Conservation (phyloP, 2,329 filamentous ascomycete species). For the Westerdykella ornata region DNA sequence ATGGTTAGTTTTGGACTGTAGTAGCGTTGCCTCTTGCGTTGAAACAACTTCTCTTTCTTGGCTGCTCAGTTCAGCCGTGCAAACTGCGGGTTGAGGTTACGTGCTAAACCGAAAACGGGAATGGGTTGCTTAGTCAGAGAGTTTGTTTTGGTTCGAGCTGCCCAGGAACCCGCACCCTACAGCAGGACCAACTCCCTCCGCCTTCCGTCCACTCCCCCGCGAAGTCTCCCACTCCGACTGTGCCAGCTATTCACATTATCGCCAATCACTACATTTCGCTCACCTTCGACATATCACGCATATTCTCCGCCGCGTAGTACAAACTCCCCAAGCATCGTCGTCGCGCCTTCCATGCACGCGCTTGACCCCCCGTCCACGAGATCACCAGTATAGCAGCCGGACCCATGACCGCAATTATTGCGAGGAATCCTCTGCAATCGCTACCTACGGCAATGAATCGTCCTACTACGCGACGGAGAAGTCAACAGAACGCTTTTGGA, state of each 20-base stretch:
- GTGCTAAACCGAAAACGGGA: slow-evolving; percentile 2
- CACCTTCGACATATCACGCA: slow-evolving; percentile 7
- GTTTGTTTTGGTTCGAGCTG: slow-evolving; percentile 11
- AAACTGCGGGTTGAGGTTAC: slow-evolving; percentile 8
- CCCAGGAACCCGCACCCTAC: slow-evolving; percentile 2
- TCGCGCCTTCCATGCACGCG: slow-evolving; percentile 32
- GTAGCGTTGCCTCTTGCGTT: no score
- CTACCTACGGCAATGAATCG: slow-evolving; percentile 45
- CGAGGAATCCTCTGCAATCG: slow-evolving; percentile 39
- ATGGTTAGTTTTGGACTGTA: not conserved
- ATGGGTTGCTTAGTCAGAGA: slow-evolving; percentile 6
- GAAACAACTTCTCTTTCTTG: no score
- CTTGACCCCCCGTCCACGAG: slow-evolving; percentile 23
- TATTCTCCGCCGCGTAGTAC: slow-evolving; percentile 7
- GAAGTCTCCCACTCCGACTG: slow-evolving; percentile 18
- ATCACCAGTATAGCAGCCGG: slow-evolving; percentile 23
- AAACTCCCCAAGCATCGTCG: slow-evolving; percentile 5
- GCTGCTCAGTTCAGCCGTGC: not conserved
- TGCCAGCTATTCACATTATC: slow-evolving; percentile 29
- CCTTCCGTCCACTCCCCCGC: slow-evolving; percentile 23
- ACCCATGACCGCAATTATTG: slow-evolving; percentile 34
- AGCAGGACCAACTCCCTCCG: slow-evolving; percentile 16
- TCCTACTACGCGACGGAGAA: slow-evolving; percentile 41
- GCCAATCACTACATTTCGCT: slow-evolving; percentile 23
- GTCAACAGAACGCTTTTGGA: slow-evolving; percentile 41